Percentiles rank a stretch among this genome's conserved stretches.
These are phyloP conservation scores for Tuber magnatum DNA, from an alignment of 495 filamentous ascomycete species.

Conservation along the genomic window DNA sequence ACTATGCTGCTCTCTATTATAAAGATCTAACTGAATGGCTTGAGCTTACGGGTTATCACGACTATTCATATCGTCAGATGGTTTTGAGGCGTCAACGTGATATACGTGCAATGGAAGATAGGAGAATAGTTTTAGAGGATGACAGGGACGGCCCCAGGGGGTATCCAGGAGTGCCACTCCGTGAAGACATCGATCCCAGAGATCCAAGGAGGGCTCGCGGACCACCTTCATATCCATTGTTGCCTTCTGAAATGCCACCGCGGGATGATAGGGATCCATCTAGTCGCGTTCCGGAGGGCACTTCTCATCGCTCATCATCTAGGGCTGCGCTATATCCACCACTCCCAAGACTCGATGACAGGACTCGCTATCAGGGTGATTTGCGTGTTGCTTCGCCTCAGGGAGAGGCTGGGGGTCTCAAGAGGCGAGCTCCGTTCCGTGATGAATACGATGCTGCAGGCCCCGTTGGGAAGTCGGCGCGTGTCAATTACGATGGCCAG, in stretches of 20 bases:
- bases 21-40: conserved; percentile 56
- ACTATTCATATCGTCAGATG: conserved; percentile 47
- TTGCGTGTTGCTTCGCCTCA: conserved; percentile 26
- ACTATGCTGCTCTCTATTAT: conserved; percentile 41
- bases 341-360: conserved; percentile 33
- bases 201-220: conserved; percentile 32
- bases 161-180: conserved; percentile 25
- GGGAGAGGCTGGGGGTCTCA: conserved; percentile 29
- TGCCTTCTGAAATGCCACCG: conserved; percentile 35
- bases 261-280: conserved; percentile 38
- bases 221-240: conserved; percentile 37
- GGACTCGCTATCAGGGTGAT: conserved; percentile 32
- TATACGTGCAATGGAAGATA: conserved; percentile 45
- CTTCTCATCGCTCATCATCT: conserved; percentile 31
- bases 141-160: conserved; percentile 26
- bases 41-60: conserved; percentile 53
- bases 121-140: conserved; percentile 32
- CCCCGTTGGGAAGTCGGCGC: conserved; percentile 31
- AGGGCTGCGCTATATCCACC: conserved; percentile 36
- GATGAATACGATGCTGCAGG: conserved; percentile 38
- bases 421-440: conserved; percentile 37
- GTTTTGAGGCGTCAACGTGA: conserved; percentile 47
- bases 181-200: conserved; percentile 16
- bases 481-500: conserved; percentile 25
- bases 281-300: conserved; percentile 23